These are phyloP conservation scores for Pleurotus sapidus DNA, from an alignment of 768 basidiomycete species.

Conservation along the genomic window DNA sequence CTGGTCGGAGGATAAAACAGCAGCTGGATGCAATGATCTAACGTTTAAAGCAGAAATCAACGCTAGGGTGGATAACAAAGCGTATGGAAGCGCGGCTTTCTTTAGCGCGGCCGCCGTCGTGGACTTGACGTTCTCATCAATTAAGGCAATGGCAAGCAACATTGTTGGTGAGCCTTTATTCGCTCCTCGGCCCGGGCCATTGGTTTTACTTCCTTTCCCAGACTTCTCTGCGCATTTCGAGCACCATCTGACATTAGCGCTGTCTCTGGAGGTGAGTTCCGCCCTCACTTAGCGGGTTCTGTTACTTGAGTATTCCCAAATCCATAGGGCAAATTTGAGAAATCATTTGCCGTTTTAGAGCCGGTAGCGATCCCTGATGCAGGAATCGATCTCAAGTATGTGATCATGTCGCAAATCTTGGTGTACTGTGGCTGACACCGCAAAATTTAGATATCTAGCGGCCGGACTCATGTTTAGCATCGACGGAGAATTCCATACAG, in stretches of 20 bases:
- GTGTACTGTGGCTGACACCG: too few relatives aligned
- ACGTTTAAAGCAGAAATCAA: constrained; percentile 5
- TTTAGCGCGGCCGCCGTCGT: background rate
- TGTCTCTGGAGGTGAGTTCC: background rate
- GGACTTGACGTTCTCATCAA: background rate
- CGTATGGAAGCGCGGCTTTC: background rate
- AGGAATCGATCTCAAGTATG: background rate
- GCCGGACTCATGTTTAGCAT: too few relatives aligned
- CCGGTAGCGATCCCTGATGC: background rate
- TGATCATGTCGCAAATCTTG: background rate
- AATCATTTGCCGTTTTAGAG: background rate
- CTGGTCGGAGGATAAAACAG: too few relatives aligned
- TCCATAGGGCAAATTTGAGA: background rate
- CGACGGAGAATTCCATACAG: background rate
- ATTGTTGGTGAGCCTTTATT: background rate
- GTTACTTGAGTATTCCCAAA: too few relatives aligned
- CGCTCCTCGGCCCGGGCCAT: background rate
- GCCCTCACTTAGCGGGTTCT: background rate
- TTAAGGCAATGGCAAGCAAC: background rate
- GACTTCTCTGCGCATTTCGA: background rate
- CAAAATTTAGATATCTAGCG: too few relatives aligned
- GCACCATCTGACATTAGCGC: background rate
- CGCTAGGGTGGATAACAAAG: background rate
- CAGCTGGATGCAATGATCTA: too few relatives aligned
- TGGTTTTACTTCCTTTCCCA: background rate